Conservation (phyloP, 164 flowering plant genomes). For the Protea cynaroides region DNA sequence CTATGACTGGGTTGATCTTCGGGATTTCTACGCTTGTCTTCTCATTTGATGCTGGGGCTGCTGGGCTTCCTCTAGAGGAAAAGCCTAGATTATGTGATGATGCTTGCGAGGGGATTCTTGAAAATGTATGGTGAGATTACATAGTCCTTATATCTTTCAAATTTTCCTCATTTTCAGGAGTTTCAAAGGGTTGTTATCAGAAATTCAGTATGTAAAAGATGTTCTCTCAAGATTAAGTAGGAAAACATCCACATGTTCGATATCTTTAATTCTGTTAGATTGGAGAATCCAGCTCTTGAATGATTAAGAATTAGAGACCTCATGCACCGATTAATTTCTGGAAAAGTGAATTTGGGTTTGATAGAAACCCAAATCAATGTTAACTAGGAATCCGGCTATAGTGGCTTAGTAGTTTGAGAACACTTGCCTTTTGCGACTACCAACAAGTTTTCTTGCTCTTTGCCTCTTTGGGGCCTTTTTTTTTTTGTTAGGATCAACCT, state of each 20-base stretch:
- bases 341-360: neutral
- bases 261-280: no score
- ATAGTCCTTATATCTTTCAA: slow-evolving; percentile 14
- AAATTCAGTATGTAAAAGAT: neutral
- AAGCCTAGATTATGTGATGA: slow-evolving; percentile 79
- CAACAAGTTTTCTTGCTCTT: no score
- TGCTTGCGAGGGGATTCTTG: slow-evolving; percentile 83
- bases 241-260: neutral
- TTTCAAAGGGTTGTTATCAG: neutral
- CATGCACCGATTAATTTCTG: no score
- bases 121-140: slow-evolving; percentile 99
- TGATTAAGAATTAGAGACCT: neutral
- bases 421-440: no score
- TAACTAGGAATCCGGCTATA: no score
- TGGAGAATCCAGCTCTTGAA: neutral
- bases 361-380: no score
- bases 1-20: slow-evolving; percentile 35
- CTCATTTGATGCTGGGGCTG: slow-evolving; percentile 43
- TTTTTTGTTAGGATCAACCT: no score
- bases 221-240: neutral
- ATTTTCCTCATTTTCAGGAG: neutral
- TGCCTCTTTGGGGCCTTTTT: no score
- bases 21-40: slow-evolving; percentile 35
- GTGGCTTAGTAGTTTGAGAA: no score
- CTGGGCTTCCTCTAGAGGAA: slow-evolving; percentile 88